Evolutionary conservation across 108 stramenopile species (phyloP).

Genomic region (Chaetoceros muelleri): DNA sequence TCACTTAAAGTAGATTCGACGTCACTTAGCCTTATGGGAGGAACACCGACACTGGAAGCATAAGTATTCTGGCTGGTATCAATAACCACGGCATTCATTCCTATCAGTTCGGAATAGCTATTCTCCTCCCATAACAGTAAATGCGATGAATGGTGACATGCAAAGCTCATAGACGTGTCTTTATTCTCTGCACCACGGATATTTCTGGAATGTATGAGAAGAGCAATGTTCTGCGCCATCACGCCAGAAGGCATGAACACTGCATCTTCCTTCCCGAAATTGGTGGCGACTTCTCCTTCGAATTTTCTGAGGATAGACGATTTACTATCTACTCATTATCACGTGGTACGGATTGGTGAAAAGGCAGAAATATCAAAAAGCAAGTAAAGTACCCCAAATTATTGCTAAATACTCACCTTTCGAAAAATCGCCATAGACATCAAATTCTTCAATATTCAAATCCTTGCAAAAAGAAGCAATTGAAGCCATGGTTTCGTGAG

Average conservation of each 20-base stretch:
- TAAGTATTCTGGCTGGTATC: slow-evolving; percentile 2
- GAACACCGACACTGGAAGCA: slow-evolving; percentile 13
- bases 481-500: not conserved
- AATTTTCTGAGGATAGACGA: slow-evolving; percentile 45
- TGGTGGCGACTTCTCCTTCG: slow-evolving; percentile 44
- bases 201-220: slow-evolving; percentile 35
- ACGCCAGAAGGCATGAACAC: slow-evolving; percentile 72
- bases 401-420: no score
- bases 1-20: slow-evolving; percentile 11
- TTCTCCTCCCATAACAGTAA: slow-evolving; percentile 62
- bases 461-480: not conserved
- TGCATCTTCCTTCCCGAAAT: slow-evolving; percentile 65
- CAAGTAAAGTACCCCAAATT: no score
- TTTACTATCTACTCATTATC: not conserved
- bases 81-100: slow-evolving; percentile 25
- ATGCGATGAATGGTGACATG: slow-evolving; percentile 60
- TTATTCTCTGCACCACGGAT: not conserved
- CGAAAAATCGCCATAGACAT: slow-evolving; percentile 53
- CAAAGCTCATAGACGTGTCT: slow-evolving; percentile 20
- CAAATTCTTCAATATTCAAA: slow-evolving; percentile 8
- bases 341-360: no score
- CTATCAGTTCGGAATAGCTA: slow-evolving; percentile 36
- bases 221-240: slow-evolving; percentile 69
- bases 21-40: slow-evolving; percentile 22
- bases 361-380: no score